Evolutionary conservation across 2,329 filamentous ascomycete species (phyloP), one percentile per base, ranked within the genome.

Genomic region (Ophioceras dolichostomum): DNA sequence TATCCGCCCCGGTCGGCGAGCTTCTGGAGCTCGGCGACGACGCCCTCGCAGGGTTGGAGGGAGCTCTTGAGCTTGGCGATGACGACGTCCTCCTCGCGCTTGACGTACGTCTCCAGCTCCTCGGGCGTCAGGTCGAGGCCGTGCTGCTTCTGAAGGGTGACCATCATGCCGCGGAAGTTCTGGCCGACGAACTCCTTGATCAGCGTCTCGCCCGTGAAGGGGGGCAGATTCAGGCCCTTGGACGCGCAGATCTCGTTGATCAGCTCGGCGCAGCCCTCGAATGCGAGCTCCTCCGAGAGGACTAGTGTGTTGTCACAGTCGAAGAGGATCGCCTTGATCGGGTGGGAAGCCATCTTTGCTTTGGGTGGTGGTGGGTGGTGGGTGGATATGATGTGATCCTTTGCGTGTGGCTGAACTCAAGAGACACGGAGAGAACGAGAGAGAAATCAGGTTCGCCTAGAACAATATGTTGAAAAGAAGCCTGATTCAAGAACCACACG

Each of bases 121-220:
- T 74, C 76, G 16, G 68, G 58, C 19, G 60, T 49, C 61, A 94
- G 73, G 37, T 69, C 62, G 61, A 94, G 89, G 59, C 70, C 67
- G 68, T 84, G 78, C 59, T 83, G 80, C 58, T 76, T 64, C 60
- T 87, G 78, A 43, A 94, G 75, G 43, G 75, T 76, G 41, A 67
- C 60, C 62, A 94, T 79, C 84, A 94, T 94, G 61, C 85, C 84
- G 48, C 86, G 84, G 73, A 94, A 94, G 72, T 93, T 94, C 59
- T 91, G 82, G 50, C 88, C 87, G 49, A 94, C 85, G 52, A 93
- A 94, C 63, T 94, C 83, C 49, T 70, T 66, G 62, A 94, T 83
- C 45, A 94, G 78, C 42, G 76, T 70, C 34, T 79, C 73, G 52
- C 82, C 82, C 4, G 83, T 87, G 67, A 93, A 94, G 55, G 72